These are phyloP conservation scores for Plectosphaerella cucumerina DNA, from an alignment of 2,329 filamentous ascomycete species.

Conservation along the genomic window DNA sequence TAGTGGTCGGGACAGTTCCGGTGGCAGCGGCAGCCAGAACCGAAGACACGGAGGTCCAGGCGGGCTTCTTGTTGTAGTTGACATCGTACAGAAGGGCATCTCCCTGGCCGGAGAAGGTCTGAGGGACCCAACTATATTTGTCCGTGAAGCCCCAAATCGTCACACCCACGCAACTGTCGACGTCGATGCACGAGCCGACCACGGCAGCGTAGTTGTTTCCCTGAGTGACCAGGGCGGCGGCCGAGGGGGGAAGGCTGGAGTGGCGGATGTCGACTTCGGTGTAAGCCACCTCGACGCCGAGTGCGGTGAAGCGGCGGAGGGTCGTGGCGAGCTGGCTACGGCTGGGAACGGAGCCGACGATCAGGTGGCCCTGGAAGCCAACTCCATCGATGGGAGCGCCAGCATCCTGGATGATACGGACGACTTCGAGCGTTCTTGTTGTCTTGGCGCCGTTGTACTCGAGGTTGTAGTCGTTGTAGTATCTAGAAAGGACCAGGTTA, in stretches of 20 bases:
- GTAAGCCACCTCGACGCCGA: conserved; percentile 53
- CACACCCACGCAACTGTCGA: conserved; percentile 35
- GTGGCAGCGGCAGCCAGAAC: conserved; percentile 25
- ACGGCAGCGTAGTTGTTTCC: conserved; percentile 38
- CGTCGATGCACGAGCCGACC: conserved; percentile 32
- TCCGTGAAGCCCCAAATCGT: conserved; percentile 40
- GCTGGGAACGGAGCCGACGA: conserved; percentile 36
- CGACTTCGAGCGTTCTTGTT: conserved; percentile 26
- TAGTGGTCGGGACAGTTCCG: background rate
- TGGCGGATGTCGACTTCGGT: conserved; percentile 60
- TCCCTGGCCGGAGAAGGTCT: conserved; percentile 32
- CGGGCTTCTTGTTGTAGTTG: conserved; percentile 32
- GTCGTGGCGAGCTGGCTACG: conserved; percentile 38
- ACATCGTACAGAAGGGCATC: conserved; percentile 34
- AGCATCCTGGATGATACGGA: conserved; percentile 27
- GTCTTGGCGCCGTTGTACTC: conserved; percentile 34
- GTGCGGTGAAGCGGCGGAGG: conserved; percentile 44
- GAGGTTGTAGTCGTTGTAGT: conserved; percentile 59
- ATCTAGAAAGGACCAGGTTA: conserved; percentile 17
- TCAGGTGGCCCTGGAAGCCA: conserved; percentile 47
- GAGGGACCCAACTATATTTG: conserved; percentile 31
- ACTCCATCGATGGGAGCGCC: conserved; percentile 48
- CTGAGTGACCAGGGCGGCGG: conserved; percentile 37
- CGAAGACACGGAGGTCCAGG: conserved; percentile 31
- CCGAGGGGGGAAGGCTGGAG: conserved; percentile 36